These are phyloP conservation scores for Aspergillus sp. DNA, from an alignment of 2,329 filamentous ascomycete genomes.

Conservation along the genomic window DNA sequence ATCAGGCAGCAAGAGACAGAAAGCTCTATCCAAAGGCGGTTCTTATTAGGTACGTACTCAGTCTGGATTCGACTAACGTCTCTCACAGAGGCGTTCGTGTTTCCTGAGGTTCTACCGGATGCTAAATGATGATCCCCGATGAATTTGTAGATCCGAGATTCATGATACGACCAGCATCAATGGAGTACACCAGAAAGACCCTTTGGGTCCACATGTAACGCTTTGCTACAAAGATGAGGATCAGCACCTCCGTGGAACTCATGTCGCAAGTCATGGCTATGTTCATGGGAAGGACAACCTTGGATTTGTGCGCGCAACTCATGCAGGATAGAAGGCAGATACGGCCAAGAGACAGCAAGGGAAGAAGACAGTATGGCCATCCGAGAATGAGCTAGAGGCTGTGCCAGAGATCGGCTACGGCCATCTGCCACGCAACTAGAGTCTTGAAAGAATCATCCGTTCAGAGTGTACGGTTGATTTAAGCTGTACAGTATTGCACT, in stretches of 20 bases:
- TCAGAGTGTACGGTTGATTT: too few species aligned
- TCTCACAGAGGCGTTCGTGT: background rate
- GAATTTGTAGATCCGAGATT: constrained; percentile 14
- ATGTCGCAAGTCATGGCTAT: constrained; percentile 17
- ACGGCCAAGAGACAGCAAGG: constrained; percentile 6
- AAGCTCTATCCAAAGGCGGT: constrained; percentile 18
- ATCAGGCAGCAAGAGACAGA: constrained; percentile 19
- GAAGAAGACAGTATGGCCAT: constrained; percentile 8
- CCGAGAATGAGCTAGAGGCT: constrained; percentile 6
- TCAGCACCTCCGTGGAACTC: constrained; percentile 15
- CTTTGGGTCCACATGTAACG: constrained; percentile 15
- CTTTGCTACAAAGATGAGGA: constrained; percentile 19
- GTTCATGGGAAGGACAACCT: constrained; percentile 5
- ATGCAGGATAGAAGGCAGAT: constrained; percentile 6
- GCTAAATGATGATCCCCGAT: background rate
- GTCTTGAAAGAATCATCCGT: background rate
- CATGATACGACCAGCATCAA: constrained; percentile 19
- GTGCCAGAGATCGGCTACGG: constrained; percentile 7
- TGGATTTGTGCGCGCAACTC: constrained; percentile 8
- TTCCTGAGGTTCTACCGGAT: background rate
- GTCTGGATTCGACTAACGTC: background rate
- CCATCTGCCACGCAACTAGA: constrained; percentile 6
- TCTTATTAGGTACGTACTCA: constrained; percentile 13
- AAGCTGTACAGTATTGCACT: too few species aligned
- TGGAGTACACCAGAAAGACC: constrained; percentile 17